Base-by-base conservation (phyloP, 352 stramenopile genomes). In the Pythium guiyangense region DNA sequence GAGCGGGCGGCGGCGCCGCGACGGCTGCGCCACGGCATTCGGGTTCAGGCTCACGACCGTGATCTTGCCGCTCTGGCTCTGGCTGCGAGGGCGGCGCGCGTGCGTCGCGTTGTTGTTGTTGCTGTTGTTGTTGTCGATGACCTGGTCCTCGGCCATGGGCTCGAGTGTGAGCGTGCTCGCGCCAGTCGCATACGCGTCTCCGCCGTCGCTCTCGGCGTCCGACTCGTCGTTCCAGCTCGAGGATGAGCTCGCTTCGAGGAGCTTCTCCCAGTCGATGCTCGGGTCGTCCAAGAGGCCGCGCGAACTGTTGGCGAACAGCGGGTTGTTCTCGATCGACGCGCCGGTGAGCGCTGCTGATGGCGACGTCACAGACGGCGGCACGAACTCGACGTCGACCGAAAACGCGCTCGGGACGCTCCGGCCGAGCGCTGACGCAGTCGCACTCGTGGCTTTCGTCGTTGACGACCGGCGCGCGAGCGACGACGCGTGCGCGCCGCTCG, bases 201-300 rank as follows among this genome's bases (percentile, higher is more conserved):
- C 49, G 35, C 56, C 60, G 27, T 44, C 52, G 49, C 53, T 53
- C 3, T 69, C 64, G 0, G 48, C 26, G 15, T 71, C 68, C n/a
- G 62, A 65, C 18, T 64, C 71, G 17, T 59, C 70, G 37, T 61
- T 60, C 60, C 61, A 71, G 9, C 60, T 69, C n/a, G 63, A 59
- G 3, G 46, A 63, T 27, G 63, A 64, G 42, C 63, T 63, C 18
- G 57, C 55, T 39, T 71, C 64, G 3, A 59, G 44, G 12, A 66
- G 40, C 43, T 56, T 43, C 49, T 51, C 54, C 40, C 29, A 56
- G 46, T 69, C 48, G 27, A 67, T 59, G 52, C 39, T 62, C 26
- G 63, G 52, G 22, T 71, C 31, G n/a, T 60, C 52, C 10, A 57
- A 15, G 11, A 60, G 46, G 4, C 54, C 52, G 8, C 57, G 59